phyloP scores from a whole-genome alignment of 106 monocot species.

The Xerophyta viscosa region DNA sequence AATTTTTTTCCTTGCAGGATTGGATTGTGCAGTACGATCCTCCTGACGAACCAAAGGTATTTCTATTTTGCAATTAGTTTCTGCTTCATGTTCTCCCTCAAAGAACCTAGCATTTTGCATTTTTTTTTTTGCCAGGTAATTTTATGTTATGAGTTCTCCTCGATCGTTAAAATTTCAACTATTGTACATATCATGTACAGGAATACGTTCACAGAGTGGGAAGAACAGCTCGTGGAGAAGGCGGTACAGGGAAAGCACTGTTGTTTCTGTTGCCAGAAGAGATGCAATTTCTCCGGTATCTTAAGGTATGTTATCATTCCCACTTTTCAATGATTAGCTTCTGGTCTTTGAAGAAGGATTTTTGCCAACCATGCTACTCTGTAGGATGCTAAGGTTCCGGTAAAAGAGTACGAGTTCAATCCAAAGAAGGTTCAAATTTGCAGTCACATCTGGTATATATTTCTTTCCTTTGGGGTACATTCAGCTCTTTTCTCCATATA shows the following conservation, averaged over 20 bases:
- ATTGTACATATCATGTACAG: conserved; percentile 16
- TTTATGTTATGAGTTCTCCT: background rate
- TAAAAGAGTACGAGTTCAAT: conserved; percentile 66
- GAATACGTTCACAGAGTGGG: conserved; percentile 93
- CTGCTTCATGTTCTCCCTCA: too few species aligned
- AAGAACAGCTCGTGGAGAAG: conserved; percentile 90
- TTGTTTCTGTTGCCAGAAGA: conserved; percentile 84
- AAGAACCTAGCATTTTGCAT: too few species aligned
- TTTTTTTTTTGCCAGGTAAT: background rate
- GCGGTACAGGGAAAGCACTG: conserved; percentile 61
- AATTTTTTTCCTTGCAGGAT: conserved; percentile 40
- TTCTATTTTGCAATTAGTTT: too few species aligned
- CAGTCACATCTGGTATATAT: conserved; percentile 71
- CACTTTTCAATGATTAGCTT: background rate
- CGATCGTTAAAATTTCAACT: background rate
- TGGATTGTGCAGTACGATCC: conserved; percentile 98
- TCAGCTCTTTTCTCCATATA: background rate
- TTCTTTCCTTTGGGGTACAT: background rate
- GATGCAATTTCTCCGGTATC: conserved; percentile 67
- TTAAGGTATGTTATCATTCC: conserved; percentile 45
- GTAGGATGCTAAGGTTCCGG: conserved; percentile 79
- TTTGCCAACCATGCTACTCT: background rate
- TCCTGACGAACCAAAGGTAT: conserved; percentile 95
- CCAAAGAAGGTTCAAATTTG: conserved; percentile 67
- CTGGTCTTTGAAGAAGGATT: background rate